Base-by-base conservation (phyloP, 2,329 filamentous ascomycete genomes). In the Aspergillus felis region DNA sequence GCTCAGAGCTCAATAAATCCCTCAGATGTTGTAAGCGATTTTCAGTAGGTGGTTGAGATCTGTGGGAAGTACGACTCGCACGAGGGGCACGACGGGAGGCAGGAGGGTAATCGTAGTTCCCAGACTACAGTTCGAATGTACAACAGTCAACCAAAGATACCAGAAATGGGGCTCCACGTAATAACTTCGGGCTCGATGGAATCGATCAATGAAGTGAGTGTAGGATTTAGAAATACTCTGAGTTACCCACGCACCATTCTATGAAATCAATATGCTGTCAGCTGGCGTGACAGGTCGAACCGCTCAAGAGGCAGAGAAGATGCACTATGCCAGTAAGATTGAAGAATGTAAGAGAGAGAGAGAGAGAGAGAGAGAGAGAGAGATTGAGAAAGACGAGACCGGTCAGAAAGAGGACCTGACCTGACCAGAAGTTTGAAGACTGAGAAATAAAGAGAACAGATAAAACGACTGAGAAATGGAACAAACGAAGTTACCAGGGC, bases 61-160 rank as follows among this genome's bases (percentile, higher is more conserved):
- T 64, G 58, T 69, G 64, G 54, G 64, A 61, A 47, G 64, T 44
- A 24, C 62, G 60, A 47, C 49, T 56, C 60, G 62, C 61, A 59
- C 66, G 66, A 59, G 68, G 57, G 32, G 63, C 55, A 56, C 68
- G 68, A 42, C 66, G 69, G 55, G 73, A 74, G 53, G 74, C 74
- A 54, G 73, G 72, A 54, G 76, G 74, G 59, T 73, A 71, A 64
- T 76, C 74, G 69, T 76, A 74, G 57, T 76, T 77, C 52, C 72
- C 74, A 57, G 77, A 75, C 77, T 79, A 62, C 24, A 61, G 38
- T 52, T 6, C 17, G 51, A 54, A 51, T 51, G 46, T 14, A 54
- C 59, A 59, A 56, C 48, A 47, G 64, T 67, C 60, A 68, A 63
- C 32, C 60, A 62, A 47, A 25, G 10, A 47, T 47, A 24, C 3